Conservation (phyloP, 164 flowering plant genomes). For the Pachysandra terminalis region DNA sequence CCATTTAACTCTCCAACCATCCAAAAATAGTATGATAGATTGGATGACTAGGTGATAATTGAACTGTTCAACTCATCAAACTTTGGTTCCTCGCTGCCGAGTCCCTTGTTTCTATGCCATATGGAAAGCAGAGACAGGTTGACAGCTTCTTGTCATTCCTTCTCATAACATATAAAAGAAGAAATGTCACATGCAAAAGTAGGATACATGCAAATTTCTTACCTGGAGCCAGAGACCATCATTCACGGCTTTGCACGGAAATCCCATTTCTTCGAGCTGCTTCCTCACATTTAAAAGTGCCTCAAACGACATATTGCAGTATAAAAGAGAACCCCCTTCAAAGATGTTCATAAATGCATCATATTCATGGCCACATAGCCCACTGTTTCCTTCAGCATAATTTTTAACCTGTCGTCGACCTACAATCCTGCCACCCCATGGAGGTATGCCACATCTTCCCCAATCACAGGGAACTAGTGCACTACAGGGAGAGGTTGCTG, state of each 20-base stretch:
- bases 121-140: constrained; percentile 1
- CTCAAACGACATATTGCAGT: constrained; percentile 95
- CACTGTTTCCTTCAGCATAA: constrained; percentile 43
- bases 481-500: constrained; percentile 47
- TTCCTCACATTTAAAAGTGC: constrained; percentile 85
- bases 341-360: constrained; percentile 78
- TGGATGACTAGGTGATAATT: background rate
- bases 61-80: background rate
- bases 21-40: background rate
- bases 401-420: constrained; percentile 65
- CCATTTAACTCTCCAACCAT: background rate
- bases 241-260: constrained; percentile 95
- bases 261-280: constrained; percentile 95
- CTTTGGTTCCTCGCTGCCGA: background rate
- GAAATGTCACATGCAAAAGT: background rate
- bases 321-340: constrained; percentile 94
- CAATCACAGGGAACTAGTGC: constrained; percentile 59
- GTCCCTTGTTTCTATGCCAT: background rate
- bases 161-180: background rate
- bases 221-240: constrained; percentile 99
- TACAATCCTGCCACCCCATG: constrained; percentile 91
- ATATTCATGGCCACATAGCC: constrained; percentile 58
- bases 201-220: constrained; percentile 1
- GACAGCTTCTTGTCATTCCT: background rate
- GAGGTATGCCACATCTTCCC: constrained; percentile 62